Evolutionary conservation across 257 asterid genomes (phyloP), one percentile per base, ranked within the genome.

Genomic region (Capsicum pubescens): DNA sequence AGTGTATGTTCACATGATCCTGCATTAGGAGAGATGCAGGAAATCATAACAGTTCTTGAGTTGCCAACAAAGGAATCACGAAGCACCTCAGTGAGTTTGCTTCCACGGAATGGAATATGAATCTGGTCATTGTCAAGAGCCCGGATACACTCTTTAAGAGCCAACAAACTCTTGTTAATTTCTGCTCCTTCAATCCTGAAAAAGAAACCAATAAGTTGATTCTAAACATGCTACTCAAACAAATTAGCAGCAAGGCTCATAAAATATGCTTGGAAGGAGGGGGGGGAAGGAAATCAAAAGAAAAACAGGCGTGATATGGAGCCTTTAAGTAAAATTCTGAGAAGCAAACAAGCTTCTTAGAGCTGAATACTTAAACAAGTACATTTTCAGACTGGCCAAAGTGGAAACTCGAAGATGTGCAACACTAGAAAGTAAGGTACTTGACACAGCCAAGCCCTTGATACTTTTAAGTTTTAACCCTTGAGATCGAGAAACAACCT

Each of bases 81-180:
- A 61, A 97, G 97, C 86, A 97, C 99, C 91, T 97, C 99, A 13
- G 99, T 95, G 61, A 97, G 95, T 89, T 97, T 97, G 91, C 99
- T 97, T 84, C 99, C 99, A 79, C 99, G 99, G 84, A 97, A 97
- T 84, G 99, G 99, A 85, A 97, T 97, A 88, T 97, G 99, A 86
- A 94, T 90, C 90, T 97, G 99, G 86, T 97, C 99, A 82, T 94
- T 97, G 90, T 97, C 99, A n/a, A 97, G 98, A 84, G 99, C 99
- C 54, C 99, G 98, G 57, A 97, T 97, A 84, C 99, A 97, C 89
- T 97, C 99, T 91, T 97, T 97, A 13, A 97, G 93, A 78, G 99
- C 99, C 89, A 97, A 88, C 76, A 97, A 91, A 87, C 99, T 97
- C 93, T 95, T 97, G 90, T 97, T 97, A 84, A 97, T 97, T 90